Evolutionary conservation across 306 rosid species (phyloP), one percentile per base, ranked within the genome.

Genomic region (Vigna unguiculata): DNA sequence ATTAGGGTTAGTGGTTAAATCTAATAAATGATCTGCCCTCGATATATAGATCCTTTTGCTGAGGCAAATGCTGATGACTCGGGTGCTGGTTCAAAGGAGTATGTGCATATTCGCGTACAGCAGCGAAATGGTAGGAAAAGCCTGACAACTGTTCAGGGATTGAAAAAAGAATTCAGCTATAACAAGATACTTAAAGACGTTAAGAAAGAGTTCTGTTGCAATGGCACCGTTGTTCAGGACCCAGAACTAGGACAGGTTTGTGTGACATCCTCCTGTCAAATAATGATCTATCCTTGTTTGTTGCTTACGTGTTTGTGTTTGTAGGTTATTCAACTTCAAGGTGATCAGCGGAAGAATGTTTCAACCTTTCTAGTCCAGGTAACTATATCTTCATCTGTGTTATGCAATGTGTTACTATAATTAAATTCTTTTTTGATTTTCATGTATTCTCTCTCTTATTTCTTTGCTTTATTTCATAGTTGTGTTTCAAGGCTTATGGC

Each of bases 291-390:
- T 66, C n/a, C 72, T 20, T n/a, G n/a, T n/a, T 6, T 19, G 13
- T 32, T 16, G 53, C 74, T 70, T 72, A 5, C n/a, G 43, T 7
- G 25, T 12, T 72, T 86, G 25, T 69, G 22, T 67, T 40, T 62
- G 55, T 36, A 93, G 98, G 98, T 93, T 81, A 90, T 93, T 81
- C 98, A 93, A 85, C 98, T 93, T 84, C 98, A 93, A 82, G 98
- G 98, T 1, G 98, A 93, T 84, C 96, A 93, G 80, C 46, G 98
- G 85, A 84, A 84, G 72, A 84, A 84, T 84, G 88, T 78, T 12
- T 84, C 88, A 68, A 69, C 88, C 57, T 93, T 93, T 77, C 88
- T 93, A 30, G 84, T 87, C 79, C 91, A 89, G 98, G 98, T 89
- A 81, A 66, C 43, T 51, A 21, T 38, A 1, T 2, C 30, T 43